Conservation (phyloP, 2,329 filamentous ascomycete genomes). For the Fusarium verticillioides region DNA sequence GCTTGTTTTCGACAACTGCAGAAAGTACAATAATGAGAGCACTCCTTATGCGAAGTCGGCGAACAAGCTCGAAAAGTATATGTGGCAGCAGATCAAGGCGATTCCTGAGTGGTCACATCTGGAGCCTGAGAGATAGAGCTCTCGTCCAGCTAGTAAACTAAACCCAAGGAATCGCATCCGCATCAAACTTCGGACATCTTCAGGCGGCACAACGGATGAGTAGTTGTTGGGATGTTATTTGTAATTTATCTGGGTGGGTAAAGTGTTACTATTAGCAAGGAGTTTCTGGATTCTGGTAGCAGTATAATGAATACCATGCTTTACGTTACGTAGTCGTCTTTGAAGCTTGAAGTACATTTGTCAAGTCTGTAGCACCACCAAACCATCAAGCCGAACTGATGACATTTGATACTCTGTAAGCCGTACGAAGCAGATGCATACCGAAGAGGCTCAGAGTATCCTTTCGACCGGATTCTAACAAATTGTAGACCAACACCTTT, state of each 20-base stretch:
- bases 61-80: constrained; percentile 91
- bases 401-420: background rate
- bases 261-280: constrained; percentile 26
- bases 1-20: constrained; percentile 93
- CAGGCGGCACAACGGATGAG: background rate
- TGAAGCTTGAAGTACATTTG: background rate
- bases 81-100: constrained; percentile 92
- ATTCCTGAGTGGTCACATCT: constrained; percentile 90
- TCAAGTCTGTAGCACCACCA: background rate
- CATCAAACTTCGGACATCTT: constrained; percentile 3
- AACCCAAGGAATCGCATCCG: constrained; percentile 20
- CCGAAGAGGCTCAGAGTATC: background rate
- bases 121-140: constrained; percentile 58
- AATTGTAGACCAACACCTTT: background rate
- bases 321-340: background rate
- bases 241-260: background rate
- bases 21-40: constrained; percentile 94
- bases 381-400: no score
- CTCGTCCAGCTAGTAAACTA: constrained; percentile 21
- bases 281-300: constrained; percentile 31
- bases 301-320: constrained; percentile 8
- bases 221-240: background rate
- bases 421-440: background rate
- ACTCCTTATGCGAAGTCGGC: constrained; percentile 96
- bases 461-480: no score